Evolutionary conservation across 2,329 filamentous ascomycete species (phyloP).

Genomic region (Lachnellula cervina): DNA sequence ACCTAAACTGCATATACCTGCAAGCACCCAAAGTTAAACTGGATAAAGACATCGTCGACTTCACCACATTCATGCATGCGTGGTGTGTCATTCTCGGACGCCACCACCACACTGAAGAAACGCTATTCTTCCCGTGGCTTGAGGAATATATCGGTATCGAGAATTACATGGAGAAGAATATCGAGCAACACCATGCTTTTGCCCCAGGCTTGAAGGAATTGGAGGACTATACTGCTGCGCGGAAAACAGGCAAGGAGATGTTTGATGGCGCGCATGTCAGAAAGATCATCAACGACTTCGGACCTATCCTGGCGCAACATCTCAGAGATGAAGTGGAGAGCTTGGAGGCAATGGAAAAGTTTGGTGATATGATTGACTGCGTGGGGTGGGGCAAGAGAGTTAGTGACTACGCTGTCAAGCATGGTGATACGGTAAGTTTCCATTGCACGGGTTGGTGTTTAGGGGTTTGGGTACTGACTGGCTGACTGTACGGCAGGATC

Average conservation of each 20-base stretch:
- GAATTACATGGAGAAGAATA: constrained; percentile 38
- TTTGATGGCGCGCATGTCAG: constrained; percentile 32
- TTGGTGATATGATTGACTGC: constrained; percentile 35
- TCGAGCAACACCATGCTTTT: constrained; percentile 40
- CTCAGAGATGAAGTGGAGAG: constrained; percentile 37
- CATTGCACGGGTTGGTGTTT: neutral
- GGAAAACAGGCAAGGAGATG: constrained; percentile 26
- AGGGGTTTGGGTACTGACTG: neutral
- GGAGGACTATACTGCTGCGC: constrained; percentile 30
- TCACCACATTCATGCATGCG: constrained; percentile 29
- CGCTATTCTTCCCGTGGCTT: constrained; percentile 36
- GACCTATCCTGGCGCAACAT: constrained; percentile 33
- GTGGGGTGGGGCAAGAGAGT: constrained; percentile 27
- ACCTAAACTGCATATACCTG: constrained; percentile 35
- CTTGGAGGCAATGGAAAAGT: constrained; percentile 33
- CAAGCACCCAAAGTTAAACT: constrained; percentile 36
- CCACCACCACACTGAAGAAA: constrained; percentile 39
- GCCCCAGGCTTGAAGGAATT: constrained; percentile 33
- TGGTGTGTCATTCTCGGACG: constrained; percentile 32
- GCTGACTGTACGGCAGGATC: constrained; percentile 16
- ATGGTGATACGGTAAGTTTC: constrained; percentile 12
- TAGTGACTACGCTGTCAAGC: constrained; percentile 11
- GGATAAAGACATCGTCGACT: constrained; percentile 32
- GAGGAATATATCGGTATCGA: constrained; percentile 33
- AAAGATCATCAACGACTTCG: constrained; percentile 35